Conservation (phyloP, 1,284 basidiomycete species). For the Ceratorhiza oryzae-sativae region DNA sequence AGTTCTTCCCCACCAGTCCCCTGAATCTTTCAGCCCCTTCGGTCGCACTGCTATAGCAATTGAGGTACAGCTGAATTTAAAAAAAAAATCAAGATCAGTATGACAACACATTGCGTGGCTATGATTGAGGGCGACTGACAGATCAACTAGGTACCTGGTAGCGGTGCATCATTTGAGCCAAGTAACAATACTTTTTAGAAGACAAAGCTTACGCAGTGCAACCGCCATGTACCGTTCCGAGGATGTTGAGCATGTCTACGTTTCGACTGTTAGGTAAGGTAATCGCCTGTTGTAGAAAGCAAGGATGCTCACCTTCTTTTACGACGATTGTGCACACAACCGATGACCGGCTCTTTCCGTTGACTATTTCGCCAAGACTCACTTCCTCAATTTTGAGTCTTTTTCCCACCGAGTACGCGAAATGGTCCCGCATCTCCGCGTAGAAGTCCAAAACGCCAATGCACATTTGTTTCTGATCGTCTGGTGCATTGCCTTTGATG, state of each 20-base stretch:
- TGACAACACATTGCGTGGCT: not conserved
- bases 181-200: not conserved
- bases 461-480: conserved; percentile 36
- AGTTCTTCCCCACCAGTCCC: conserved; percentile 36
- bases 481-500: conserved; percentile 29
- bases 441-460: conserved; percentile 35
- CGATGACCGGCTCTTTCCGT: conserved; percentile 21
- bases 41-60: conserved; percentile 18
- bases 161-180: not conserved
- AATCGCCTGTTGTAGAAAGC: not conserved
- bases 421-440: conserved; percentile 11
- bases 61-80: conserved; percentile 34
- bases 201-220: conserved; percentile 29
- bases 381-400: conserved; percentile 27
- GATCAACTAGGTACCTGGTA: conserved; percentile 36
- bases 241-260: conserved; percentile 42
- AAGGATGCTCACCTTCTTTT: conserved; percentile 37
- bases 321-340: conserved; percentile 39
- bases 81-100: not conserved
- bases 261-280: not conserved
- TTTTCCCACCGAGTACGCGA: conserved; percentile 32
- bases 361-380: conserved; percentile 24
- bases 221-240: conserved; percentile 41
- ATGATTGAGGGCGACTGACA: conserved; percentile 11
- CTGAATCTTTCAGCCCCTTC: conserved; percentile 10